These are phyloP conservation scores for Malassezia restricta DNA, from an alignment of 1,284 basidiomycete genomes.

Conservation along the genomic window DNA sequence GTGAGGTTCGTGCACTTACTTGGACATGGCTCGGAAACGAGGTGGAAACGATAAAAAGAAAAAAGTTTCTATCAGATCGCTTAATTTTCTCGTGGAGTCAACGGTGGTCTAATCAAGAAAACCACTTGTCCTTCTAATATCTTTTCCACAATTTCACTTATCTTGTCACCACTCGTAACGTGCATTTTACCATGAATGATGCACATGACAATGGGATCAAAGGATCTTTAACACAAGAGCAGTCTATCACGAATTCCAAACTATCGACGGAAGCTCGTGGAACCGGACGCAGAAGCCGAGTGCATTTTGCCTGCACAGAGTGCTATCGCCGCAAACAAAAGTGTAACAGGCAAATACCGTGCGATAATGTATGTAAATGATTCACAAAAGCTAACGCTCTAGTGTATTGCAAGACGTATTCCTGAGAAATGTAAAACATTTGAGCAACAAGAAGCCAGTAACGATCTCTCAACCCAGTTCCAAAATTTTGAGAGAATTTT, in stretches of 20 bases:
- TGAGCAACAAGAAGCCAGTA: constrained; percentile 31
- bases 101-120: no score
- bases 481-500: constrained; percentile 23
- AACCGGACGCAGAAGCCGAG: constrained; percentile 26
- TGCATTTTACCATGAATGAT: no score
- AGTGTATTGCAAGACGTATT: constrained; percentile 38
- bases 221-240: no score
- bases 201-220: no score
- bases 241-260: neutral
- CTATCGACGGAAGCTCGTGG: neutral
- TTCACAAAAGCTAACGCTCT: neutral
- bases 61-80: neutral
- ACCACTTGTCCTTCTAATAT: no score
- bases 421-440: constrained; percentile 40
- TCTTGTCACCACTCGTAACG: no score
- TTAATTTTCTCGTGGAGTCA: no score
- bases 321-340: constrained; percentile 44
- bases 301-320: constrained; percentile 41
- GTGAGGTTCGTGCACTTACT: constrained; percentile 13
- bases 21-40: constrained; percentile 18
- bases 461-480: constrained; percentile 28
- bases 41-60: no score
- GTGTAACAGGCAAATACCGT: constrained; percentile 39
- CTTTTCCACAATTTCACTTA: no score
- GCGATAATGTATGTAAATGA: constrained; percentile 24